Evolutionary conservation across 495 filamentous ascomycete genomes (phyloP), one percentile per base, ranked within the genome.

Genomic region (Aspergillus heteromorphus): DNA sequence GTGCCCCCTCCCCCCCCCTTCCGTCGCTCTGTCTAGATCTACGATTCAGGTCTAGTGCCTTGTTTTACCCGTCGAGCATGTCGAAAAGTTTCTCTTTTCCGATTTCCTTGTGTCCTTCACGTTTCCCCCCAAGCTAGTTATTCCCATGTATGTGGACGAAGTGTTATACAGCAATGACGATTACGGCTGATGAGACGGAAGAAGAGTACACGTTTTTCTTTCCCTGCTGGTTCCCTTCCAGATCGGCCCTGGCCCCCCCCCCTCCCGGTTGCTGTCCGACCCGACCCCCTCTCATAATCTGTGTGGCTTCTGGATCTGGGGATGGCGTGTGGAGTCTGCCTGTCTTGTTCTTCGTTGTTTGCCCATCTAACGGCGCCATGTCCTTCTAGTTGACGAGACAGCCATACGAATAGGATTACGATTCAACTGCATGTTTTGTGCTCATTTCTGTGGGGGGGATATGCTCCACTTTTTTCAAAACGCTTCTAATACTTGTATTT

Each of bases 151-250:
- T 55, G 57, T 65, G 65, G 71, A 61, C 65, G 61, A 59, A 45
- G 45, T 60, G 64, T 69, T 63, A 69, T 70, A 63, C 69, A 66
- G 64, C 63, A 59, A 68, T 70, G 68, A 74, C 65, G 64, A 65
- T 67, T 65, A 69, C 61, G 66, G 70, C 70, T 61, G 68, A 67
- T 66, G 64, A 65, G 67, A 65, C 66, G 70, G 66, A 62, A 64
- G 63, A 60, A 66, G 55, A 60, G 60, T 56, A 56, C 58, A 54
- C 54, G 65, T 59, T 63, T 57, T 9, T 31, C 48, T 47, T 53
- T 56, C 43, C n/a, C n/a, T n/a, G n/a, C n/a, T n/a, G n/a, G n/a
- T n/a, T n/a, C n/a, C n/a, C n/a, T n/a, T n/a, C n/a, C n/a, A n/a
- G n/a, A n/a, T n/a, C n/a, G n/a, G n/a, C n/a, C n/a, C n/a, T n/a